Evolutionary conservation across 305 asterid species (phyloP).

Genomic region (Fraxinus angustifolia): DNA sequence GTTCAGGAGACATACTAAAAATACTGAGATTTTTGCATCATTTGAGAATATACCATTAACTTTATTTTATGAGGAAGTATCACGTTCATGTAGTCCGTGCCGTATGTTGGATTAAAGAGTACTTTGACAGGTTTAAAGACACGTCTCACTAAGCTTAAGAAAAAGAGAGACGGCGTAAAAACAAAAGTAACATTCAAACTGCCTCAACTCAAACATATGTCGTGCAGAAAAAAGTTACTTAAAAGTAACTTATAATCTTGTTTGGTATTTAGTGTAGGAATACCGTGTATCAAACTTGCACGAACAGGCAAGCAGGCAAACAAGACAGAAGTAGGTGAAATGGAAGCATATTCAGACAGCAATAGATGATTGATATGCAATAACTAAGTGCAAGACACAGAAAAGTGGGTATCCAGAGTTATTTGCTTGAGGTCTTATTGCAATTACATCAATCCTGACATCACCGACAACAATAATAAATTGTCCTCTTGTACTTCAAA

Average conservation of each 20-base stretch:
- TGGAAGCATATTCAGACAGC: constrained; percentile 23
- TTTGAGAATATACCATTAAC: constrained; percentile 8
- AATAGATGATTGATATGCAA: constrained; percentile 14
- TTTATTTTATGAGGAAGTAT: background rate
- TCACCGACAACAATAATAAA: constrained; percentile 27
- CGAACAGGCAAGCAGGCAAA: background rate
- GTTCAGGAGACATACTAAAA: constrained; percentile 25
- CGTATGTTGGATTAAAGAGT: background rate
- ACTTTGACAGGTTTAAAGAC: background rate
- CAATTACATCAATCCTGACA: constrained; percentile 42
- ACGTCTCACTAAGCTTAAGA: background rate
- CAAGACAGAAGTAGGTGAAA: constrained; percentile 23
- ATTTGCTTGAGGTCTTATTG: constrained; percentile 15
- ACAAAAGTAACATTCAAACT: background rate
- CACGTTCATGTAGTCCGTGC: background rate
- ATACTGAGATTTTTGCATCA: constrained; percentile 24
- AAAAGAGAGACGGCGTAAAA: background rate
- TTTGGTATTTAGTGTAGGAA: background rate
- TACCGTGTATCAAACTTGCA: background rate
- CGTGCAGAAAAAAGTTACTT: background rate
- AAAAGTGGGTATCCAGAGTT: constrained; percentile 16
- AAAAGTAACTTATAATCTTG: background rate
- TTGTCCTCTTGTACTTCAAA: constrained; percentile 24
- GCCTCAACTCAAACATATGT: background rate
- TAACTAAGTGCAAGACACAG: constrained; percentile 6